A percentile compares a stretch with the other conserved stretches of the same genome.
Conservation (phyloP, 139 green algal species). For the Coelastrella sp. region DNA sequence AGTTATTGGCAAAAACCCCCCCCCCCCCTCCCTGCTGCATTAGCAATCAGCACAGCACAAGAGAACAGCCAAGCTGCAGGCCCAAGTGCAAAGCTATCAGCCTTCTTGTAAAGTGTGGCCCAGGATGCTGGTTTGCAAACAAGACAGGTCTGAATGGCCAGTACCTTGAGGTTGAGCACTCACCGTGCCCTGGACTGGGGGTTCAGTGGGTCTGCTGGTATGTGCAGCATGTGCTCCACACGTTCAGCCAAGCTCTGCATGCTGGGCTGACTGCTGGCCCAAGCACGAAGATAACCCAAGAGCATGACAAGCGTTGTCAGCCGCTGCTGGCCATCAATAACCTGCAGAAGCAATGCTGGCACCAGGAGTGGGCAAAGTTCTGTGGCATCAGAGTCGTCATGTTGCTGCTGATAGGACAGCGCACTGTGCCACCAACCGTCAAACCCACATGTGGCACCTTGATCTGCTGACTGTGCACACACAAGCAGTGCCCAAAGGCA, state of each 20-base stretch:
- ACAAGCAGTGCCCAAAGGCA: not conserved
- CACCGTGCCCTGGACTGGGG: slow-evolving; percentile 13
- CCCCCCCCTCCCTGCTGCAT: too few species aligned
- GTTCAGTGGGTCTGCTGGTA: slow-evolving; percentile 65
- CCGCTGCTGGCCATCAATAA: slow-evolving; percentile 77
- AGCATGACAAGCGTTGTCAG: slow-evolving; percentile 71
- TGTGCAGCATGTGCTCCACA: slow-evolving; percentile 62
- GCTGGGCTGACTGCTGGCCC: slow-evolving; percentile 46
- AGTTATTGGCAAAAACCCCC: not conserved
- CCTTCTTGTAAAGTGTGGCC: too few species aligned
- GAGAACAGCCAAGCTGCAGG: too few species aligned
- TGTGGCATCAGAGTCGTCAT: too few species aligned
- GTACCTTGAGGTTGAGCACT: not conserved
- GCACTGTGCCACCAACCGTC: too few species aligned
- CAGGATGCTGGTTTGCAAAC: not conserved
- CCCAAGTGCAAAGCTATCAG: too few species aligned
- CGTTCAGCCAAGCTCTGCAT: slow-evolving; percentile 46
- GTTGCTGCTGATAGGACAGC: too few species aligned
- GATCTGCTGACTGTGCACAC: too few species aligned
- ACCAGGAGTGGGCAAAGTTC: too few species aligned
- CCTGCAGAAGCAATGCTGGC: slow-evolving; percentile 29
- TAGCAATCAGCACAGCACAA: too few species aligned
- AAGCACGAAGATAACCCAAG: slow-evolving; percentile 59
- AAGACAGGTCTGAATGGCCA: not conserved
- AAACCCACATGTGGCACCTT: too few species aligned